Conservation (phyloP, 1,284 basidiomycete species). For the Inonotus hispidus region DNA sequence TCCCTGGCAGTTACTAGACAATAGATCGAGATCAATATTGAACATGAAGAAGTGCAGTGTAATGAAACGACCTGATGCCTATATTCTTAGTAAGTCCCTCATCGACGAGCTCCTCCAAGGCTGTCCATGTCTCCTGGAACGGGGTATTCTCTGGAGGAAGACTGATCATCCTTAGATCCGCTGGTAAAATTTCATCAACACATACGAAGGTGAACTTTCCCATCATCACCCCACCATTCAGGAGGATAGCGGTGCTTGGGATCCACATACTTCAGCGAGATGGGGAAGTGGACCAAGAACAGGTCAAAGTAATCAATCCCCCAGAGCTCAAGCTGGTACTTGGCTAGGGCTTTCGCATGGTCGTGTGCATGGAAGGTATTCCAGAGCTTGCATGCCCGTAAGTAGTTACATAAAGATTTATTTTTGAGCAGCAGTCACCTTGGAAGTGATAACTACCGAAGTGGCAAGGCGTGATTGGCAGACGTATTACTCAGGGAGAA, state of each 20-base stretch:
- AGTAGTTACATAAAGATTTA: not conserved
- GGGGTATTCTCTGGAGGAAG: constrained; percentile 49
- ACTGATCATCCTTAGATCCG: constrained; percentile 8
- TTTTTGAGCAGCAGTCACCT: constrained; percentile 2
- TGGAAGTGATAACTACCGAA: constrained; percentile 19
- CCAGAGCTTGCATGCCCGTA: constrained; percentile 45
- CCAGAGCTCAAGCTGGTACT: constrained; percentile 69
- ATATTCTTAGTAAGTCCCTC: constrained; percentile 68
- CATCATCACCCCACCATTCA: constrained; percentile 69
- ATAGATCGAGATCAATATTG: constrained; percentile 10
- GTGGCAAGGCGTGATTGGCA: not conserved
- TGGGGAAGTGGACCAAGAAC: constrained; percentile 76
- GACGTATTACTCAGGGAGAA: not conserved
- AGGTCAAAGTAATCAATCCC: constrained; percentile 77
- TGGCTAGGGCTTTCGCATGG: constrained; percentile 51
- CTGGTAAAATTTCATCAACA: constrained; percentile 19
- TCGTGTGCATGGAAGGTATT: constrained; percentile 67
- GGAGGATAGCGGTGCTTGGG: constrained; percentile 69
- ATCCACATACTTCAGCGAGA: constrained; percentile 72
- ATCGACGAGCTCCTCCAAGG: constrained; percentile 71
- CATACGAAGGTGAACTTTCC: constrained; percentile 52
- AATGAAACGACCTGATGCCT: constrained; percentile 47
- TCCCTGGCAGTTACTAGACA: constrained; percentile 58
- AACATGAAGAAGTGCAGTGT: constrained; percentile 9
- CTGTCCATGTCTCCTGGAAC: constrained; percentile 71